phyloP scores from a whole-genome alignment of 2,329 filamentous ascomycete species.

The Sporothrix mexicana region DNA sequence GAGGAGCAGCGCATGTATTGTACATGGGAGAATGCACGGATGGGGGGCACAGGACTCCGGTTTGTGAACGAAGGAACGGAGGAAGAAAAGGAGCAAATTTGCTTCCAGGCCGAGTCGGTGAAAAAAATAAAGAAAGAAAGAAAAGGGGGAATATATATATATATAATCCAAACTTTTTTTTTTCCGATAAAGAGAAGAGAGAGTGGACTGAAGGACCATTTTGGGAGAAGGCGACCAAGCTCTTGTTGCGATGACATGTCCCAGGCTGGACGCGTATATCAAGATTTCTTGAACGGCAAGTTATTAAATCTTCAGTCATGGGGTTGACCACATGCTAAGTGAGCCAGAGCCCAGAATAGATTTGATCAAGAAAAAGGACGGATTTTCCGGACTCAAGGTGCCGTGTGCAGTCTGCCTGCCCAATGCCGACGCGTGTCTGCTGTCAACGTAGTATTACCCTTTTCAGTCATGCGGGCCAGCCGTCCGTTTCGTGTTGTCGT shows the following conservation, averaged over 20 bases:
- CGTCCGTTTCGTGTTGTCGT: neutral
- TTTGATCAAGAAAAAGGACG: neutral
- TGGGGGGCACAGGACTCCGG: neutral
- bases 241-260: too few relatives aligned
- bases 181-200: too few relatives aligned
- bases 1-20: neutral
- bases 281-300: neutral
- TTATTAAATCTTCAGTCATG: neutral
- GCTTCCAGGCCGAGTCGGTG: neutral
- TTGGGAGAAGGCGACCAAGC: too few relatives aligned
- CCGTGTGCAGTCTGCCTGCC: neutral
- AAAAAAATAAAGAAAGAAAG: neutral
- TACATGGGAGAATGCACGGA: neutral
- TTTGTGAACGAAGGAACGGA: neutral
- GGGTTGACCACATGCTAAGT: neutral
- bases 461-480: constrained; percentile 5
- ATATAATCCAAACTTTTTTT: too few relatives aligned
- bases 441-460: neutral
- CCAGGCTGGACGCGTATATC: too few relatives aligned
- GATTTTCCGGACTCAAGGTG: neutral
- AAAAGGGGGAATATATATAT: too few relatives aligned
- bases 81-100: neutral
- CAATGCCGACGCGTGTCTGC: neutral
- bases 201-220: too few relatives aligned
- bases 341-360: neutral